A percentile compares a stretch with the other conserved stretches of the same genome.
Conservation (phyloP, 1,284 basidiomycete genomes). For the Trametes pubescens region DNA sequence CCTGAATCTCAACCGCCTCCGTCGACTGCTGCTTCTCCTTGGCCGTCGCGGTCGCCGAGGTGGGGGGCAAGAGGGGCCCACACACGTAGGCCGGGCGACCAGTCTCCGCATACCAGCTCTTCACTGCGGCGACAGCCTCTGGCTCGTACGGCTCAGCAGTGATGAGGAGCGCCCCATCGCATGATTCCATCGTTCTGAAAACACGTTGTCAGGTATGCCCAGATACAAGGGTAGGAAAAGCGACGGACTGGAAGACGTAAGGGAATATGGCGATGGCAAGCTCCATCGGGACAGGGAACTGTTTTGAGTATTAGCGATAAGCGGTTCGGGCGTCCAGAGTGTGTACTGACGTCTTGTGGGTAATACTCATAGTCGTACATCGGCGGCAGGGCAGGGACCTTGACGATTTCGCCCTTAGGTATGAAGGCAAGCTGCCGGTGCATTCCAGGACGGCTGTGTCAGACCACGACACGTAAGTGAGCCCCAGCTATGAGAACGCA, state of each 20-base stretch:
- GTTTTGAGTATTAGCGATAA: background rate
- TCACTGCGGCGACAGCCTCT: slow-evolving; percentile 24
- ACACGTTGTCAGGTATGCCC: too few relatives aligned
- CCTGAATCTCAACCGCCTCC: slow-evolving; percentile 23
- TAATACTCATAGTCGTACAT: slow-evolving; percentile 35
- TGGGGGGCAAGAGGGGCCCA: slow-evolving; percentile 30
- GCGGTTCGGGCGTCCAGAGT: too few relatives aligned
- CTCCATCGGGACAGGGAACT: background rate
- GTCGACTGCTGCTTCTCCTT: slow-evolving; percentile 29
- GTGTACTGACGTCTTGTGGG: slow-evolving; percentile 24
- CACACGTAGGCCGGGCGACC: slow-evolving; percentile 20
- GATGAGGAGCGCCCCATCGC: slow-evolving; percentile 33
- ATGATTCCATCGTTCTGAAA: slow-evolving; percentile 18
- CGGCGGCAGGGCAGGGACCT: slow-evolving; percentile 30
- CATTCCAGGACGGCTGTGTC: slow-evolving; percentile 16
- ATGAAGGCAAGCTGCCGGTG: too few relatives aligned
- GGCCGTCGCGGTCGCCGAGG: background rate
- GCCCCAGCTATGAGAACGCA: background rate
- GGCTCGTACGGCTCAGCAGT: slow-evolving; percentile 35
- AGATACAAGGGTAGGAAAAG: background rate
- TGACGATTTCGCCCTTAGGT: slow-evolving; percentile 14
- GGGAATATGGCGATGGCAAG: background rate
- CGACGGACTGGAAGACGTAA: slow-evolving; percentile 1
- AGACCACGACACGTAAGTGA: background rate
- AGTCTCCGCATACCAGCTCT: slow-evolving; percentile 31